phyloP scores from a whole-genome alignment of 495 filamentous ascomycete species.

The Podospora pseudopauciseta region DNA sequence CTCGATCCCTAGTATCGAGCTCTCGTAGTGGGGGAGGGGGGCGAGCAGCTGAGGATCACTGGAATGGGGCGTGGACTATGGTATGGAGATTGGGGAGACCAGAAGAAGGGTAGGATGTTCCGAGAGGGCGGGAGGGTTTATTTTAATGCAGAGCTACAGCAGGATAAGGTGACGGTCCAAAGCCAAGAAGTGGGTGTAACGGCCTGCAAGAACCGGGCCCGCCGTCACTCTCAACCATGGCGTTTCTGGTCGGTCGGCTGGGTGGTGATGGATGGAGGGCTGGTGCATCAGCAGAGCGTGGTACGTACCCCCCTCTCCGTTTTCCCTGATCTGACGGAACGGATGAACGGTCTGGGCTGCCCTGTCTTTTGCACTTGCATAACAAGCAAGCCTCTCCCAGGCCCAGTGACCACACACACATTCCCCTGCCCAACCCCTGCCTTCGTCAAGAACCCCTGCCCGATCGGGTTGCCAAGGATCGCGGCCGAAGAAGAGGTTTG shows the following conservation, averaged over 20 bases:
- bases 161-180: conserved; percentile 12
- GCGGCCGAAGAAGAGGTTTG: neutral
- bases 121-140: conserved; percentile 23
- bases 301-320: conserved; percentile 16
- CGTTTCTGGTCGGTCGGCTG: conserved; percentile 7
- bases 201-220: conserved; percentile 22
- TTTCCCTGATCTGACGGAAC: conserved; percentile 7
- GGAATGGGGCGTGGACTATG: conserved; percentile 11
- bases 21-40: neutral
- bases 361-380: conserved; percentile 10
- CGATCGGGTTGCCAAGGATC: neutral
- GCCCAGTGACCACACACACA: conserved; percentile 3
- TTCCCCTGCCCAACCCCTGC: conserved; percentile 2
- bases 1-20: neutral
- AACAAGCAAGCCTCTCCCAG: conserved; percentile 8
- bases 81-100: neutral
- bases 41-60: conserved; percentile 2
- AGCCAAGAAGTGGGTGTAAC: conserved; percentile 19
- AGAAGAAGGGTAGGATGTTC: conserved; percentile 1
- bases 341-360: conserved; percentile 17
- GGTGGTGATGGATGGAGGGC: conserved; percentile 9
- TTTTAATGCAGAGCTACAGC: conserved; percentile 21
- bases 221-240: conserved; percentile 14
- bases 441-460: neutral
- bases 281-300: neutral